Percentiles rank a stretch among this genome's conserved stretches.
Evolutionary conservation across 176 grass and related monocot species (phyloP).

Genomic region (Canna indica): DNA sequence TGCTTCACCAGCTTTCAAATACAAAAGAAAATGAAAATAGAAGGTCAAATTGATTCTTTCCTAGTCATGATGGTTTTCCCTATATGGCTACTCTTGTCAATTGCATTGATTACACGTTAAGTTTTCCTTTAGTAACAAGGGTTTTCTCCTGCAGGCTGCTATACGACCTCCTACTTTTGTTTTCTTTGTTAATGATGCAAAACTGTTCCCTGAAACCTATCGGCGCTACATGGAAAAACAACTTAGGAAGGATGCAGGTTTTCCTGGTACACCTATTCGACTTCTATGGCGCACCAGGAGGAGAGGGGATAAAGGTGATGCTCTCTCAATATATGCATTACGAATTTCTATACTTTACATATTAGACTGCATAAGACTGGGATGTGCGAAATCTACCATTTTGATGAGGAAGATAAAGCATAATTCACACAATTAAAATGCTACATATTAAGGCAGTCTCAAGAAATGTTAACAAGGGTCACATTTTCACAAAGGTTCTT

Average conservation of each 20-base stretch:
- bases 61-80: too few relatives aligned
- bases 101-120: too few relatives aligned
- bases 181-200: conserved; percentile 87
- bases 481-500: background rate
- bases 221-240: conserved; percentile 92
- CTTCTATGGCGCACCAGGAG: conserved; percentile 79
- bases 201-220: conserved; percentile 79
- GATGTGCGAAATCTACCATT: background rate
- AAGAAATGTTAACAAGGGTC: background rate
- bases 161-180: conserved; percentile 81
- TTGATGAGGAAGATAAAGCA: background rate
- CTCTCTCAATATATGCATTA: background rate
- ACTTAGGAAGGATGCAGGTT: conserved; percentile 69
- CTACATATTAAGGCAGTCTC: background rate
- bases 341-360: background rate
- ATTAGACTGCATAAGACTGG: too few relatives aligned
- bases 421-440: background rate
- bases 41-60: too few relatives aligned
- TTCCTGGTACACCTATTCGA: conserved; percentile 79
- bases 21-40: too few relatives aligned
- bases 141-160: conserved; percentile 48
- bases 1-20: too few relatives aligned
- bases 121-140: too few relatives aligned
- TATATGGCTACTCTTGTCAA: too few relatives aligned
- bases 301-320: conserved; percentile 34